Evolutionary conservation across 345 rosid genomes (phyloP).

Genomic region (Linum tenue): DNA sequence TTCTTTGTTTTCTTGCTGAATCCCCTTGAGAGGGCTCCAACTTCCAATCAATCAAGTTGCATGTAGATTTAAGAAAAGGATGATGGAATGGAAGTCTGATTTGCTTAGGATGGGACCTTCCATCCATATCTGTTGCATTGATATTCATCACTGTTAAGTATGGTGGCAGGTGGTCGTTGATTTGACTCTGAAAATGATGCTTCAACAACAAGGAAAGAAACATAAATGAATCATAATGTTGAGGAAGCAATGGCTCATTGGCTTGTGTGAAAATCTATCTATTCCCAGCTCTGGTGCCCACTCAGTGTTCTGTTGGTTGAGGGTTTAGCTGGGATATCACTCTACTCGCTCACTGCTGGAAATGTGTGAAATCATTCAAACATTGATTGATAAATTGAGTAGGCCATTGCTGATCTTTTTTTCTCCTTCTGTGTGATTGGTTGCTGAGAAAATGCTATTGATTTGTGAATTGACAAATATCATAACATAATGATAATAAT

Average conservation of each 20-base stretch:
- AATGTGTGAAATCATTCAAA: not conserved
- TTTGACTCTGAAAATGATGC: conserved; percentile 18
- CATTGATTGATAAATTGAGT: not conserved
- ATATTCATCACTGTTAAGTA: not conserved
- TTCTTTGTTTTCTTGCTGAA: not conserved
- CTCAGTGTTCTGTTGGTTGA: not conserved
- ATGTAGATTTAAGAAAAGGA: not conserved
- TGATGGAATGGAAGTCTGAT: conserved; percentile 2
- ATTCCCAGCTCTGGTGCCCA: not conserved
- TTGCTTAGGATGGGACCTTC: conserved; percentile 6
- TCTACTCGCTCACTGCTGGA: too few relatives aligned
- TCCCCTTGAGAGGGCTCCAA: not conserved
- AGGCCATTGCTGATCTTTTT: not conserved
- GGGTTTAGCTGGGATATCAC: not conserved
- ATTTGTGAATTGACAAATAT: too few relatives aligned
- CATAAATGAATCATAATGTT: not conserved
- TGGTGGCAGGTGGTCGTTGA: not conserved
- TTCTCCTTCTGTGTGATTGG: too few relatives aligned
- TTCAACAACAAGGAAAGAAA: conserved; percentile 9
- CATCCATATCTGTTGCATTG: not conserved
- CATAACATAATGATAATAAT: too few relatives aligned
- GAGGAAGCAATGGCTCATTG: not conserved
- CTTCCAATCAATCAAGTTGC: not conserved
- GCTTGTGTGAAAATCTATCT: not conserved
- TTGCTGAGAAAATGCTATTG: too few relatives aligned